These are phyloP conservation scores for Kentomonas sorsogonicus DNA, from an alignment of 208 protist species.

Conservation along the genomic window DNA sequence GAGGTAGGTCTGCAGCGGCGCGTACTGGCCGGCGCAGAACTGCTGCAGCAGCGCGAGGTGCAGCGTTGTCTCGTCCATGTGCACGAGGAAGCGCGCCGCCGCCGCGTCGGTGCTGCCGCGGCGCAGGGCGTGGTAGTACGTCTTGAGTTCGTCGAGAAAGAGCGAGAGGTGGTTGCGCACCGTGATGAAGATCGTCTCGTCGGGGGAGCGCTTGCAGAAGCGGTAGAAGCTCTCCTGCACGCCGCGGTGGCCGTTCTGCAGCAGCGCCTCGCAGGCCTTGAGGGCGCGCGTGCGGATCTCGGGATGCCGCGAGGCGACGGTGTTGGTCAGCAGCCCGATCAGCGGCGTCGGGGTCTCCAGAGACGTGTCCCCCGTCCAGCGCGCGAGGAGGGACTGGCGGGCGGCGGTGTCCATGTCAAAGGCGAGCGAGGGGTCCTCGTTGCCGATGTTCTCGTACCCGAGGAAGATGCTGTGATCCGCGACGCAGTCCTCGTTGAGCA, in stretches of 20 bases:
- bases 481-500: constrained; percentile 22
- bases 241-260: constrained; percentile 26
- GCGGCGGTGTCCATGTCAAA: constrained; percentile 17
- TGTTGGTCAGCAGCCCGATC: constrained; percentile 27
- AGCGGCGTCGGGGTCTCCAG: constrained; percentile 39
- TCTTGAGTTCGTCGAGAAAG: constrained; percentile 28
- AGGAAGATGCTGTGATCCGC: constrained; percentile 40
- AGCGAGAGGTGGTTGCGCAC: constrained; percentile 35
- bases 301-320: constrained; percentile 22
- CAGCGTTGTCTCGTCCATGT: constrained; percentile 19
- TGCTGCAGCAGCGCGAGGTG: constrained; percentile 59
- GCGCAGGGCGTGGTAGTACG: constrained; percentile 18
- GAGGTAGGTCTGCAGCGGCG: constrained; percentile 52
- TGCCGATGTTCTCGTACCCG: constrained; percentile 15
- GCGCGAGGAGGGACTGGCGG: constrained; percentile 30
- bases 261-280: constrained; percentile 24
- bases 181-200: constrained; percentile 38
- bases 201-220: constrained; percentile 28
- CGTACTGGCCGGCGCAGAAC: constrained; percentile 57
- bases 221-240: constrained; percentile 46
- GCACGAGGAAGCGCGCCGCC: constrained; percentile 21
- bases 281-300: constrained; percentile 29
- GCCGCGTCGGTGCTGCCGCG: constrained; percentile 19
- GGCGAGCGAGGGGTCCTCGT: constrained; percentile 19
- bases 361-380: constrained; percentile 24